Evolutionary conservation across 2,329 filamentous ascomycete genomes (phyloP).

Genomic region (Neophaeococcomyces aloes): DNA sequence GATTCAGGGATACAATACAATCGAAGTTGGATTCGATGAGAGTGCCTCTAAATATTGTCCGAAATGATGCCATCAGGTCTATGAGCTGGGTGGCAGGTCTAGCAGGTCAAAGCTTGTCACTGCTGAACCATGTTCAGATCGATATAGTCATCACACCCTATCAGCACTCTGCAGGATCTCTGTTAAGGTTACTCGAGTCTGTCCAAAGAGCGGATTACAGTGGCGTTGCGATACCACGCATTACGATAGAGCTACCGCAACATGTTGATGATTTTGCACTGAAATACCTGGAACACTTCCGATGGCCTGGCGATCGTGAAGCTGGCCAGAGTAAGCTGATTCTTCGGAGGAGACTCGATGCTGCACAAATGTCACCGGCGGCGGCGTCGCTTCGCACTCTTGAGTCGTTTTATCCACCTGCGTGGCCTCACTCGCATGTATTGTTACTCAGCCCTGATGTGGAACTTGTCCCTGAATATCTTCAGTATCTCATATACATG

Average conservation of each 20-base stretch:
- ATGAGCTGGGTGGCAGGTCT: constrained; percentile 63
- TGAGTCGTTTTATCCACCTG: constrained; percentile 75
- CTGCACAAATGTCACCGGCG: constrained; percentile 49
- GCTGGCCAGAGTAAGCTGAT: constrained; percentile 46
- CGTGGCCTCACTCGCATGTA: constrained; percentile 57
- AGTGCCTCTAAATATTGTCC: constrained; percentile 65
- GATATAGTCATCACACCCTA: constrained; percentile 73
- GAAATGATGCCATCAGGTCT: constrained; percentile 49
- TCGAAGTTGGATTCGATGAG: constrained; percentile 42
- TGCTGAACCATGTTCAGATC: constrained; percentile 67
- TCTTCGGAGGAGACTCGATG: constrained; percentile 62
- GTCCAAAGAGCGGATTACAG: constrained; percentile 66
- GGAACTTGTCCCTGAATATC: constrained; percentile 71
- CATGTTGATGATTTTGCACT: constrained; percentile 56
- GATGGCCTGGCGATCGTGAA: constrained; percentile 52
- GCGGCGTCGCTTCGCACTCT: constrained; percentile 66
- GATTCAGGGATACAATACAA: constrained; percentile 53
- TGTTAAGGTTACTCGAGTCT: constrained; percentile 58
- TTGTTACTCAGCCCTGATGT: constrained; percentile 73
- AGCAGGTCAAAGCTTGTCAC: constrained; percentile 35
- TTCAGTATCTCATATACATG: constrained; percentile 72
- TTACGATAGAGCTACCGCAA: constrained; percentile 75
- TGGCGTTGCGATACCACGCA: constrained; percentile 55
- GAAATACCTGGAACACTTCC: constrained; percentile 52
- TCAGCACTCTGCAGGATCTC: constrained; percentile 17